phyloP scores from a whole-genome alignment of 129 eudicot species.

The sunflower (Helianthus annuus) region HanXRQr2.0-SUNRISE NC_035435.2:100925840-100926339 shows the following conservation, averaged over 20 bases:
- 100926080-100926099: neutral
- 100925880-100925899: neutral
- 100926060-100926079: conserved; percentile 21
- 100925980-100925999: conserved; percentile 88
- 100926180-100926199: conserved; percentile 93
- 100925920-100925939: neutral
- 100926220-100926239: neutral
- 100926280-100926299: conserved; percentile 12
- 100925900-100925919: neutral
- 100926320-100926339: conserved; percentile 78
- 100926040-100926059: conserved; percentile 1
- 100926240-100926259: neutral
- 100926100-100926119: conserved; percentile 71
- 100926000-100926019: conserved; percentile 88
- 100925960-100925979: conserved; percentile 59
- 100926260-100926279: conserved; percentile 1
- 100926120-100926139: conserved; percentile 77
- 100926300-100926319: neutral
- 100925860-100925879: conserved; percentile 41
- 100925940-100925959: conserved; percentile 59
- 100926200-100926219: conserved; percentile 80
- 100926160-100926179: conserved; percentile 73
- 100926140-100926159: conserved; percentile 72
- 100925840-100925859: conserved; percentile 43
- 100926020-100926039: conserved; percentile 47